Evolutionary conservation across 108 stramenopile species (phyloP).

Genomic region (Tribonema minus): DNA sequence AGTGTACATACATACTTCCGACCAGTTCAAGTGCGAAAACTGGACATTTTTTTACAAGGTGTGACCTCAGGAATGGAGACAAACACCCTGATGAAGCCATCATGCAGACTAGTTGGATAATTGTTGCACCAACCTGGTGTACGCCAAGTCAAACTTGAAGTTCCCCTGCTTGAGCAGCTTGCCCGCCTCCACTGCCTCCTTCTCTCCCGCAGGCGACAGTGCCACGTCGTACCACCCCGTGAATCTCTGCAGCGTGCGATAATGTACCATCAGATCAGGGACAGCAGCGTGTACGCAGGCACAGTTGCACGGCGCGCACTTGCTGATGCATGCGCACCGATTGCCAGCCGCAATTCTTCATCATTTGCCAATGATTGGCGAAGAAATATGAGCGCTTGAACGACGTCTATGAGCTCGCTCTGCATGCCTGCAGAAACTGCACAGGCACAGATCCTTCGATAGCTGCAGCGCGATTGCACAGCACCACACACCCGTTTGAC

Average conservation of each 20-base stretch:
- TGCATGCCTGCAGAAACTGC: background rate
- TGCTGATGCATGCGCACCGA: background rate
- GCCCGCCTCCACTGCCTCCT: constrained; percentile 46
- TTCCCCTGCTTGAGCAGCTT: constrained; percentile 30
- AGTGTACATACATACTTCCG: too few species aligned
- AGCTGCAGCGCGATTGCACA: too few species aligned
- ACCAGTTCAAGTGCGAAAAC: too few species aligned
- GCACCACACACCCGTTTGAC: too few species aligned
- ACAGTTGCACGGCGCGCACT: background rate
- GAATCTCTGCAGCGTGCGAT: constrained; percentile 57
- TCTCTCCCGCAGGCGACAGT: constrained; percentile 29
- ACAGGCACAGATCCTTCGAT: too few species aligned
- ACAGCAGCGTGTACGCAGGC: background rate
- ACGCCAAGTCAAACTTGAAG: constrained; percentile 36
- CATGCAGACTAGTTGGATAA: too few species aligned
- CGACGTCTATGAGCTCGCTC: background rate
- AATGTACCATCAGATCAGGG: background rate
- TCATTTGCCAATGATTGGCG: background rate
- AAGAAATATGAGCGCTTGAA: background rate
- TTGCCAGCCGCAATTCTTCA: background rate
- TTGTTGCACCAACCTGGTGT: background rate
- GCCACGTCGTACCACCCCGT: constrained; percentile 58
- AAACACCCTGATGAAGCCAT: too few species aligned
- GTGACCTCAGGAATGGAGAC: too few species aligned
- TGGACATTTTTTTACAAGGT: too few species aligned